Evolutionary conservation across 1,284 basidiomycete genomes (phyloP).

Genomic region (Sphaerobolus stellatus): DNA sequence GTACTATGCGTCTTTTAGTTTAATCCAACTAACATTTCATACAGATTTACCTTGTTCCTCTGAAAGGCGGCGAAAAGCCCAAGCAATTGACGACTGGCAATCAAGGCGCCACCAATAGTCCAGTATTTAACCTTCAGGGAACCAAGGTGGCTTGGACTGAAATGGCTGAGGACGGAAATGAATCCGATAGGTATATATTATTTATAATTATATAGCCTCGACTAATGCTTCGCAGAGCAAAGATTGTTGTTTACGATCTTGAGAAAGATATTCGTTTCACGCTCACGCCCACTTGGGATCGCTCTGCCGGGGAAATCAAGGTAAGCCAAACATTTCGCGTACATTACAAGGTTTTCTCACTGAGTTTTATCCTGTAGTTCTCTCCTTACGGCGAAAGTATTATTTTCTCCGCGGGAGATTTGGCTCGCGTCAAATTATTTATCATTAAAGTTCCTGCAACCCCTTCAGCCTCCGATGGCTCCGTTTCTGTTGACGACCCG

Average conservation of each 20-base stretch:
- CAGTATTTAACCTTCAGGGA: conserved; percentile 66
- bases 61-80: conserved; percentile 48
- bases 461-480: conserved; percentile 48
- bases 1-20: background rate
- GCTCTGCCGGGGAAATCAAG: conserved; percentile 61
- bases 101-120: conserved; percentile 77
- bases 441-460: conserved; percentile 63
- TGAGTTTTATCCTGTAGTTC: conserved; percentile 50
- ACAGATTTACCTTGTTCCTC: conserved; percentile 65
- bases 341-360: background rate
- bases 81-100: conserved; percentile 74
- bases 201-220: background rate
- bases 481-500: conserved; percentile 51
- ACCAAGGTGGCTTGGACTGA: conserved; percentile 84
- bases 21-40: conserved; percentile 3
- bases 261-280: conserved; percentile 63
- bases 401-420: conserved; percentile 74
- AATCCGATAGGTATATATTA: conserved; percentile 64
- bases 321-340: conserved; percentile 39
- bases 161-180: conserved; percentile 83
- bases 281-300: conserved; percentile 80
- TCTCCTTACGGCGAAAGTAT: conserved; percentile 66
- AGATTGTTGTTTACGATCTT: conserved; percentile 79
- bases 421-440: conserved; percentile 75
- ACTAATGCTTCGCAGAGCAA: conserved; percentile 45